Base-by-base conservation (phyloP, 1,139 yeast species). In the Geotrichum phurueaensis region DNA sequence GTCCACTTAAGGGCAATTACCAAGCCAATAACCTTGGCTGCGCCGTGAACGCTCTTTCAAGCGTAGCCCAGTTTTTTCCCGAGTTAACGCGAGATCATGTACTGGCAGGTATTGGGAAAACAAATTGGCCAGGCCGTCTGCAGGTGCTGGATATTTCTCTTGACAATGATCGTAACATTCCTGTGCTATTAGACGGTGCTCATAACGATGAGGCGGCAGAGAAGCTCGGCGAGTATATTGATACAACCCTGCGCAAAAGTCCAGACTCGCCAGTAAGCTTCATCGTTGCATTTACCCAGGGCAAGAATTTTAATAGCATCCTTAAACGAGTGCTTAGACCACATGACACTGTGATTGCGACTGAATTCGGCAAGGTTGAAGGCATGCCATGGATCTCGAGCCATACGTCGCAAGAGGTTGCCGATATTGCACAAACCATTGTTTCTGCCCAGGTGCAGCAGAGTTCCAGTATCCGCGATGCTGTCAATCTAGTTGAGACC, bases 381-480 rank as follows among this genome's bases (percentile, higher is more conserved):
- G 86, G 89, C 0, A 92, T 92, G 98, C 97, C 97, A 0, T 94
- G 98, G 98, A 84, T 94, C 15, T 69, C 76, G 29, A 75, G 89
- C 1, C 79, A 78, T 64, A 73, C 76, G 1, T 72, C 81, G 0
- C 70, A 70, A 1, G 78, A 74, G 2, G 69, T 87, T 18, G 71
- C 73, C 43, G 51, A 64, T 12, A 62, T 59, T 15, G 36, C 18
- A 12, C 49, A 45, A 12, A 31, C 45, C 10, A 18, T 52, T 33
- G 57, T 54, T 2, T 20, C 23, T 5, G 15, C 45, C 12, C 52
- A 49, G 25, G 53, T 33, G 12, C 27, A 22, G 2, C 43, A 29
- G 29, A 47, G 56, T 9, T 12, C 48, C 10, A 27, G 33, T 23
- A 50, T 56, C 10, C 36, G 49, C 25, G 59, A 27, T 5, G 58